Conservation (phyloP, 345 rosid genomes). For the Eucalyptus viminalis region DNA sequence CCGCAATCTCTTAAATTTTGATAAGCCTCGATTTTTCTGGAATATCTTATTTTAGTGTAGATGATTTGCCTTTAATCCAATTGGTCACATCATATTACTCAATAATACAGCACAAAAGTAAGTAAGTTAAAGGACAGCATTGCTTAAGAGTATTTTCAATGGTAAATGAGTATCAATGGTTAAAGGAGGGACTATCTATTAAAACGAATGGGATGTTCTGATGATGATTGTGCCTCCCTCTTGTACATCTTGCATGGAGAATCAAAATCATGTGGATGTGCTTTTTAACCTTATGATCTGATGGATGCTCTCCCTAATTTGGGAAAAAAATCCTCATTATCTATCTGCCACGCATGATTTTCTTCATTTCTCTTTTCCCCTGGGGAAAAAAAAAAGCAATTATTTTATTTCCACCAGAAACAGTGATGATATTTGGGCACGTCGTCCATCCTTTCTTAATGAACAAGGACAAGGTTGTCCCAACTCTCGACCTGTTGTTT, state of each 20-base stretch:
- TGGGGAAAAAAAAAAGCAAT: neutral
- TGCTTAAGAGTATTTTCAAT: neutral
- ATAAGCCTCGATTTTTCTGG: neutral
- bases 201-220: neutral
- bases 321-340: constrained; percentile 39
- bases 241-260: constrained; percentile 21
- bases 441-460: constrained; percentile 3
- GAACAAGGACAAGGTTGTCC: constrained; percentile 19
- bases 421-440: constrained; percentile 15
- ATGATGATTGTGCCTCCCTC: constrained; percentile 18
- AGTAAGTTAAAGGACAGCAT: neutral
- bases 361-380: neutral
- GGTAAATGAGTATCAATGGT: neutral
- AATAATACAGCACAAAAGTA: neutral
- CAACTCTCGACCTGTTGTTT: constrained; percentile 4
- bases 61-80: neutral
- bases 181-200: neutral
- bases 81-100: neutral
- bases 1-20: neutral
- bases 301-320: constrained; percentile 19
- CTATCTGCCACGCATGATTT: constrained; percentile 62
- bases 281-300: constrained; percentile 34
- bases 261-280: constrained; percentile 36
- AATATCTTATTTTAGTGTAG: neutral
- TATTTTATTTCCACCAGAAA: neutral